Conservation (phyloP, 768 basidiomycete genomes). For the Tremella yokohamensis region DNA sequence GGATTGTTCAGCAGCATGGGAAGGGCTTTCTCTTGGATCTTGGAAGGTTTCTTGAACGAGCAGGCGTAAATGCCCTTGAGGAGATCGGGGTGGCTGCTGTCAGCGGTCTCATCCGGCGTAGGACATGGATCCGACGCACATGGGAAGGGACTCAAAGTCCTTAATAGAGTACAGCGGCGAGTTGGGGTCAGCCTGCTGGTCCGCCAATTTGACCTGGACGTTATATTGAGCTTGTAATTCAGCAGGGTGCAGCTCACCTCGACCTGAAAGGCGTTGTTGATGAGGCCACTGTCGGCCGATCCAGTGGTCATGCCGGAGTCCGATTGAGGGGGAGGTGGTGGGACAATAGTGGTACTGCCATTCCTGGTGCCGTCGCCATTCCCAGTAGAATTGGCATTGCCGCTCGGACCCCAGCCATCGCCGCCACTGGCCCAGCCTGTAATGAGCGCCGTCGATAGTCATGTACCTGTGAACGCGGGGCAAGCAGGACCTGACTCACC, state of each 20-base stretch:
- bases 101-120: slow-evolving; percentile 11
- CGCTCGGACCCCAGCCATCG: not conserved
- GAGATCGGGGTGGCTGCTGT: slow-evolving; percentile 71
- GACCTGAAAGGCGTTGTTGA: slow-evolving; percentile 39
- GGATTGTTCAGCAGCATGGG: slow-evolving; percentile 86
- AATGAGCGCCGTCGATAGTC: no score
- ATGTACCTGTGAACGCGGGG: no score
- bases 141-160: slow-evolving; percentile 88
- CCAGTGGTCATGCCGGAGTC: slow-evolving; percentile 2
- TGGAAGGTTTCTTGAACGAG: slow-evolving; percentile 96
- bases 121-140: slow-evolving; percentile 59
- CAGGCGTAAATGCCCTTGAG: slow-evolving; percentile 91
- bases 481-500: no score
- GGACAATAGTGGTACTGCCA: not conserved
- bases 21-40: slow-evolving; percentile 95
- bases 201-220: slow-evolving; percentile 83
- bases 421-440: not conserved
- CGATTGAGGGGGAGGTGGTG: not conserved
- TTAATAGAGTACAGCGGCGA: slow-evolving; percentile 94
- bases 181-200: slow-evolving; percentile 90
- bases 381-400: not conserved
- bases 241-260: slow-evolving; percentile 25
- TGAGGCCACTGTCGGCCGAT: slow-evolving; percentile 27
- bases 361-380: not conserved
- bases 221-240: not conserved